Percentiles rank a stretch among this genome's conserved stretches.
phyloP scores from a whole-genome alignment of 164 flowering plant species.

The Vitis rotundifolia region DNA sequence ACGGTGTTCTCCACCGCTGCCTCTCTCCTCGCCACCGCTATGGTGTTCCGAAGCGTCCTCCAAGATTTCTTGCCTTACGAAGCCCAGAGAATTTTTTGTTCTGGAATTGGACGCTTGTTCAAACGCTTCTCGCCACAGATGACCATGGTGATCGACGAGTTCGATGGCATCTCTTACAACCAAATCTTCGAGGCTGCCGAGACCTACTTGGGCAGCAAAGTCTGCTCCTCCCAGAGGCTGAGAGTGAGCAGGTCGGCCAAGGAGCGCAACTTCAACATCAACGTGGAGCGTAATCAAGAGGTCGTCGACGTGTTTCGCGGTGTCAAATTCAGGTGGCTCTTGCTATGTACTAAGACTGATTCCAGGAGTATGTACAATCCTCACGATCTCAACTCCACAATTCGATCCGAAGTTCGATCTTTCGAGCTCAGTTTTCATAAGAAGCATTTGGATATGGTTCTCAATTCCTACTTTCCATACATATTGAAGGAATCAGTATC shows the following conservation, averaged over 20 bases:
- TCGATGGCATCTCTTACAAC: constrained; percentile 32
- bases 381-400: constrained; percentile 11
- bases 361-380: constrained; percentile 8
- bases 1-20: constrained; percentile 30
- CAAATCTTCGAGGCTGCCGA: constrained; percentile 41
- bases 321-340: constrained; percentile 32
- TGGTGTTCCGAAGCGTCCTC: constrained; percentile 29
- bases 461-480: constrained; percentile 35
- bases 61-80: constrained; percentile 31
- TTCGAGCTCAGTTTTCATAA: constrained; percentile 43
- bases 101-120: constrained; percentile 19
- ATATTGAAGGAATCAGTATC: constrained; percentile 20
- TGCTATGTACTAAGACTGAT: constrained; percentile 18
- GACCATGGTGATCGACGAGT: constrained; percentile 46
- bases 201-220: constrained; percentile 29
- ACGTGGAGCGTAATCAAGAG: constrained; percentile 29
- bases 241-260: constrained; percentile 25
- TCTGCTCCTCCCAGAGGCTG: constrained; percentile 19
- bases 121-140: constrained; percentile 27
- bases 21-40: constrained; percentile 31
- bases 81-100: constrained; percentile 19
- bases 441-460: constrained; percentile 23
- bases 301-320: constrained; percentile 26
- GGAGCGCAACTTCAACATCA: constrained; percentile 19
- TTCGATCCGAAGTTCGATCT: constrained; percentile 19